Evolutionary conservation across 108 stramenopile genomes (phyloP).

Genomic region (Aurantiochytrium sp.): DNA sequence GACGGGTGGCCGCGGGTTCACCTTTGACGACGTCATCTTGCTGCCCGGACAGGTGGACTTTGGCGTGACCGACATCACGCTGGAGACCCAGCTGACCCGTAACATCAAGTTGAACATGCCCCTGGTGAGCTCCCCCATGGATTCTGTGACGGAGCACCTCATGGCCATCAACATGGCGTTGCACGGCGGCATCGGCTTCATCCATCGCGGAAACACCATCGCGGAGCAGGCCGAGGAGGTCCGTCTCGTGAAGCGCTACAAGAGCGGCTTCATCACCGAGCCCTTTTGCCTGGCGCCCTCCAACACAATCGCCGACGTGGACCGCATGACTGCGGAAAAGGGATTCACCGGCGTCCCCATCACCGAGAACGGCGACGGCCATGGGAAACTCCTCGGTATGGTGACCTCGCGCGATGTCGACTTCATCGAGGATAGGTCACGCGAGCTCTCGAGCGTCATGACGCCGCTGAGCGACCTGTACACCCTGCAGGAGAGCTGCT

Average conservation of each 20-base stretch:
- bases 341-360: constrained; percentile 96
- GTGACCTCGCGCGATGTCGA: constrained; percentile 95
- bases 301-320: constrained; percentile 16
- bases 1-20: constrained; percentile 54
- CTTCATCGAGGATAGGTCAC: constrained; percentile 74
- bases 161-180: constrained; percentile 99
- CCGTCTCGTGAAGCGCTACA: constrained; percentile 85
- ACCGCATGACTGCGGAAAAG: constrained; percentile 5
- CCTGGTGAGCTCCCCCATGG: constrained; percentile 57
- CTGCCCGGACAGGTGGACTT: constrained; percentile 94
- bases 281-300: constrained; percentile 77
- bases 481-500: constrained; percentile 80
- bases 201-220: constrained; percentile 89
- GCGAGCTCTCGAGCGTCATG: constrained; percentile 79
- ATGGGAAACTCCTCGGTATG: constrained; percentile 86
- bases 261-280: constrained; percentile 98
- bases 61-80: constrained; percentile 77
- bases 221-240: constrained; percentile 83
- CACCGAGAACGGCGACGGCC: constrained; percentile 90
- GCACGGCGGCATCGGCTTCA: constrained; percentile 97
- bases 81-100: constrained; percentile 57
- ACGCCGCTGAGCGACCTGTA: constrained; percentile 60
- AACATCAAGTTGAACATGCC: constrained; percentile 80
- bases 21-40: constrained; percentile 96
- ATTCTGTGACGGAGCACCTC: constrained; percentile 35